Conservation (phyloP, 345 rosid genomes). For the Reutealis trisperma region DNA sequence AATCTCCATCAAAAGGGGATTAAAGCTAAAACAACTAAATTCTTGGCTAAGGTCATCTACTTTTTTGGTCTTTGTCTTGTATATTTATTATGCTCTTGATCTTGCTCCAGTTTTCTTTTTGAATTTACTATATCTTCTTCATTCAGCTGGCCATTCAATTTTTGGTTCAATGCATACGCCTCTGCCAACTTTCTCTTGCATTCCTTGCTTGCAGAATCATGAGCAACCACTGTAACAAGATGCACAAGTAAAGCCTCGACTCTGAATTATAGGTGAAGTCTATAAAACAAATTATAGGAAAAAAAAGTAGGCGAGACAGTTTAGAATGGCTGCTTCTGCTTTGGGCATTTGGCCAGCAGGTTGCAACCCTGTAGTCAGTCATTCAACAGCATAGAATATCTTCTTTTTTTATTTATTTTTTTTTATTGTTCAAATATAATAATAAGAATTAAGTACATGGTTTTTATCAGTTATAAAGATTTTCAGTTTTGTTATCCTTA, state of each 20-base stretch:
- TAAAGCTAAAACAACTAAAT: neutral
- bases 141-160: slow-evolving; percentile 49
- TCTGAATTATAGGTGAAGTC: neutral
- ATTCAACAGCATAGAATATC: neutral
- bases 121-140: slow-evolving; percentile 57
- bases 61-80: slow-evolving; percentile 49
- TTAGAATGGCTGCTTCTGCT: neutral
- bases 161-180: slow-evolving; percentile 71
- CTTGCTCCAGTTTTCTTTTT: slow-evolving; percentile 59
- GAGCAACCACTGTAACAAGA: slow-evolving; percentile 64
- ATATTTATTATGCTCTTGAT: slow-evolving; percentile 32
- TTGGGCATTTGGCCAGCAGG: neutral
- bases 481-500: too few relatives aligned
- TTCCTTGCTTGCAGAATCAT: slow-evolving; percentile 84
- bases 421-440: too few relatives aligned
- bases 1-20: neutral
- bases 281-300: neutral
- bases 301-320: neutral
- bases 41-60: slow-evolving; percentile 2
- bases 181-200: slow-evolving; percentile 77
- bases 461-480: too few relatives aligned
- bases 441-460: too few relatives aligned
- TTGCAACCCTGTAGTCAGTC: neutral
- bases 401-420: too few relatives aligned
- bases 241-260: neutral